phyloP scores from a whole-genome alignment of 495 filamentous ascomycete species.

The Patellaria atrata region DNA sequence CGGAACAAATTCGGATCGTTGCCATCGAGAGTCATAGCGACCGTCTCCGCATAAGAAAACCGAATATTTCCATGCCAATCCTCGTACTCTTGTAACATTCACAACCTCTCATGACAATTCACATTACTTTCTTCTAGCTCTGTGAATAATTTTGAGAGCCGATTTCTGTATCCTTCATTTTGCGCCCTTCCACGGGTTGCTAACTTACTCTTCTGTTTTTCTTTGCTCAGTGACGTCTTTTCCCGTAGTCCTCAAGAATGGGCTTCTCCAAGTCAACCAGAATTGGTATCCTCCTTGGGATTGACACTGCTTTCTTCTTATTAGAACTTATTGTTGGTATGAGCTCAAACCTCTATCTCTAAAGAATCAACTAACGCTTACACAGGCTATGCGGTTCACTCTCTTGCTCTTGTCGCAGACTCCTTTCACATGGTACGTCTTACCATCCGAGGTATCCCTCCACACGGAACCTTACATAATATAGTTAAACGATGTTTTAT shows the following conservation, averaged over 20 bases:
- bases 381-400: slow-evolving; percentile 65
- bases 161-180: too few species aligned
- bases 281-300: slow-evolving; percentile 82
- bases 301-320: slow-evolving; percentile 80
- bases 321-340: slow-evolving; percentile 67
- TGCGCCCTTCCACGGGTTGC: too few species aligned
- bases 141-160: too few species aligned
- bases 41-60: too few species aligned
- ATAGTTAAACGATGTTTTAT: slow-evolving; percentile 91
- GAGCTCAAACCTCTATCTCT: slow-evolving; percentile 8
- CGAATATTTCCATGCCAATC: too few species aligned
- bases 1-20: too few species aligned
- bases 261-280: slow-evolving; percentile 82
- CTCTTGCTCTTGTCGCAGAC: slow-evolving; percentile 86
- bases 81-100: too few species aligned
- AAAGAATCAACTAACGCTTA: slow-evolving; percentile 10
- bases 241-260: slow-evolving; percentile 37
- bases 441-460: background rate
- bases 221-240: background rate
- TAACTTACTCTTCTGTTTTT: too few species aligned
- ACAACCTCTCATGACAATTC: too few species aligned
- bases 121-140: too few species aligned
- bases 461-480: background rate
- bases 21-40: too few species aligned
- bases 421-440: slow-evolving; percentile 87